Base-by-base conservation (phyloP, 2,329 filamentous ascomycete genomes). In the Fusarium algeriense region DNA sequence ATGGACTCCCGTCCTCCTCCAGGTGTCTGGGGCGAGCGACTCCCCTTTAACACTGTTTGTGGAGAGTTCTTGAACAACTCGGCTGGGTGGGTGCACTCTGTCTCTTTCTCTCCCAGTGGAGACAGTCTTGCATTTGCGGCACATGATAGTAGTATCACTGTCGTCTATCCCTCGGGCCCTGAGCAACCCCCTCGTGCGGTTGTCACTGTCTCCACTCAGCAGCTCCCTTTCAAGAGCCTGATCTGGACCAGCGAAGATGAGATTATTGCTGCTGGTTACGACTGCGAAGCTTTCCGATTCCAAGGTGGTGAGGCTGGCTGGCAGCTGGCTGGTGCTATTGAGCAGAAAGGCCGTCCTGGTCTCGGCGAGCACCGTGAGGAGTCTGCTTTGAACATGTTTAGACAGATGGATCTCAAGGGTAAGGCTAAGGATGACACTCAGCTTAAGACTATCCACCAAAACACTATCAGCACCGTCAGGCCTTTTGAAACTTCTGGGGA, bases 31-130 rank as follows among this genome's bases (percentile, higher is more conserved):
- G 96, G 96, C 65, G 96, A 99, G 85, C 87, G 95, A 53, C 85
- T 99, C 69, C 96, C 96, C 10, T 99, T 99, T 87, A 98, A 98
- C 84, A 99, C 96, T 7, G 94, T 99, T 54, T 99, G 96, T 78
- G 96, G 96, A 78, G 96, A 99, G 83, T 99, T 90, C 79, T 81
- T 98, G 76, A 99, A 99, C 82, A 95, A 96, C 82, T 97, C 95
- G 3, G 96, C 96, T 32, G 96, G 96, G 20, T 99, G 96, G 96
- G 90, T 99, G 6, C 96, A 98, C 83, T 92, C 93, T 35, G 93
- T 97, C 17, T 91, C 92, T 17, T 99, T 99, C 83, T 97, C 94
- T 5, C 96, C 96, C 0, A 94, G 91, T 73, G 96, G 96, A 60
- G 89, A 98, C 77, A 94, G 93, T n/a, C 88, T 99, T 48, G 96